Evolutionary conservation across 163 green algal species (phyloP), one percentile per base, ranked within the genome.

Genomic region (Scenedesmus sp.): DNA sequence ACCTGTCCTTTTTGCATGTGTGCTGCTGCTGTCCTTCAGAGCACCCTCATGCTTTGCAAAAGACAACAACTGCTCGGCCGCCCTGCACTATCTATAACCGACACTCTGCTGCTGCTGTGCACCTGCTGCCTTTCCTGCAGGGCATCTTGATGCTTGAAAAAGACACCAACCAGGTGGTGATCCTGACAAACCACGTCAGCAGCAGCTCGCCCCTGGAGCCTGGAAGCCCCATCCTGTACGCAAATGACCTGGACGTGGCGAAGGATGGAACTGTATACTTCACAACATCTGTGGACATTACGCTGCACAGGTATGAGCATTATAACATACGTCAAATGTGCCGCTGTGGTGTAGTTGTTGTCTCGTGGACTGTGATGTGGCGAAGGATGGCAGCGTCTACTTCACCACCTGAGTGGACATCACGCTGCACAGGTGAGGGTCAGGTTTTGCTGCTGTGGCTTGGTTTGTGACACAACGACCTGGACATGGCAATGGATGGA

Each of bases 211-310:
- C 90, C 0, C 26, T 93, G 2, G 86, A 86, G 13, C 88, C 93
- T 1, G 91, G 82, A 77, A 90, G n/a, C 3, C 81, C 70, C 59
- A 87, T 92, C 66, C 73, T 81, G 0, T 94, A 92, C 66, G 92
- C 92, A 16, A 93, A 94, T 52, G 90, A 94, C 56, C 83, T 94
- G 46, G 89, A 93, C 81, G 88, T 94, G 52, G 90, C 89, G 3
- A 67, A 46, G 10, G 82, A 92, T 62, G 87, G 87, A 4, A 84
- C 4, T 18, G 55, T 94, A 4, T 94, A 88, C 82, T 94, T 94
- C 82, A 94, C 87, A 3, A 76, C 82, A 7, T 90, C 70, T 12
- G 34, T 91, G 12, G 82, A 92, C 82, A 91, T 94, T 46, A 26
- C 18, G 4, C 76, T 82, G 76, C 76, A 87, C 59, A 88, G 64